phyloP scores from a whole-genome alignment of 1,284 basidiomycete genomes.

The Naganishia liquefaciens region DNA sequence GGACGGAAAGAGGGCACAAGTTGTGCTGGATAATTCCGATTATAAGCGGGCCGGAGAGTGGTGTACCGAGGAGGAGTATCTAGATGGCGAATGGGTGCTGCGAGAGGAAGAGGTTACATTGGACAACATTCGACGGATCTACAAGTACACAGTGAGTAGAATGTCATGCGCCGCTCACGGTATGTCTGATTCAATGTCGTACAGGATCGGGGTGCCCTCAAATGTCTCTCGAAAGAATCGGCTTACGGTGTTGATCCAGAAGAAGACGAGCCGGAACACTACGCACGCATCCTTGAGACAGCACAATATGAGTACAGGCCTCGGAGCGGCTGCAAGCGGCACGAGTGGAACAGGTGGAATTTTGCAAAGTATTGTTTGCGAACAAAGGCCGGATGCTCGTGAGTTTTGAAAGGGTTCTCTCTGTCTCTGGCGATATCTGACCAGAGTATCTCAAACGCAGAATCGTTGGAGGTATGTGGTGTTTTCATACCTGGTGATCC shows the following conservation, averaged over 20 bases:
- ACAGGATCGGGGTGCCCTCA: conserved; percentile 3
- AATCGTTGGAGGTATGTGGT: conserved; percentile 10
- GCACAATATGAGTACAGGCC: conserved; percentile 25
- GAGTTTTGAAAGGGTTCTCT: neutral
- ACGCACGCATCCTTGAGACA: conserved; percentile 14
- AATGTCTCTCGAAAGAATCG: conserved; percentile 2
- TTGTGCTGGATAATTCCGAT: too few species aligned
- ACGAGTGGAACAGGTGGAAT: conserved; percentile 12
- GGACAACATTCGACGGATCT: conserved; percentile 1
- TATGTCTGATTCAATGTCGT: neutral
- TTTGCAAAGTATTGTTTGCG: conserved; percentile 26
- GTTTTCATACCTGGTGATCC: neutral
- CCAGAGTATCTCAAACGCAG: neutral
- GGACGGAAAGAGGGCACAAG: too few species aligned
- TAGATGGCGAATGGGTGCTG: conserved; percentile 14
- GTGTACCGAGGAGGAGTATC: conserved; percentile 21
- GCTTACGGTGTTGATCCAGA: conserved; percentile 1
- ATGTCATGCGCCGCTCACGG: neutral
- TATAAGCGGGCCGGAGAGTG: neutral
- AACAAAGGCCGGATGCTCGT: conserved; percentile 24
- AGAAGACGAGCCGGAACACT: conserved; percentile 6
- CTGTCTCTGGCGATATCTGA: neutral
- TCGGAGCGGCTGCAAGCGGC: conserved; percentile 9
- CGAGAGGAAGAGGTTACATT: conserved; percentile 1
- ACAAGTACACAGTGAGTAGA: conserved; percentile 7